Percentiles rank a stretch among this genome's conserved stretches.
phyloP scores from a whole-genome alignment of 2,329 filamentous ascomycete genomes.

The Fusarium miscanthi region DNA sequence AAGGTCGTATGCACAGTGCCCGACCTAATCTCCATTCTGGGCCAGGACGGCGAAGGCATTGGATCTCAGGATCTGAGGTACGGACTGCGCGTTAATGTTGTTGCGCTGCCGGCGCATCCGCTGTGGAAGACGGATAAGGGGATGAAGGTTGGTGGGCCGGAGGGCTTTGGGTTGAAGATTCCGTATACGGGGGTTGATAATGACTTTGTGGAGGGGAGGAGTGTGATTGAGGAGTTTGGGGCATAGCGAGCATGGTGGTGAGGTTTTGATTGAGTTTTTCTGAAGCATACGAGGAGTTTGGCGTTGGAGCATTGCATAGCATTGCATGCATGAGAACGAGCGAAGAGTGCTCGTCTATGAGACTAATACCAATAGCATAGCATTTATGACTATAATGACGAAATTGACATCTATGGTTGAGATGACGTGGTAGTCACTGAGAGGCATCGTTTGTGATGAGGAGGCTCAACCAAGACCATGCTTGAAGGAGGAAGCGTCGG shows the following conservation, averaged over 20 bases:
- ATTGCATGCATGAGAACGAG: not conserved
- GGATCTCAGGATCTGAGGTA: slow-evolving; percentile 63
- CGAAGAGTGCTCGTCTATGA: not conserved
- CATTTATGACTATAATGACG: not conserved
- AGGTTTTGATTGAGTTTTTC: not conserved
- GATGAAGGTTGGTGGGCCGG: slow-evolving; percentile 49
- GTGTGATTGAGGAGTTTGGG: slow-evolving; percentile 63
- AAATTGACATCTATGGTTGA: not conserved
- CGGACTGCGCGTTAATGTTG: slow-evolving; percentile 61
- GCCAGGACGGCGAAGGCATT: slow-evolving; percentile 60
- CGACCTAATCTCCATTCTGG: slow-evolving; percentile 52
- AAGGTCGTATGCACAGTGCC: slow-evolving; percentile 52
- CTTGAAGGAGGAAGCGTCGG: not conserved
- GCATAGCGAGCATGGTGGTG: slow-evolving; percentile 4
- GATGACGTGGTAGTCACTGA: accelerated
- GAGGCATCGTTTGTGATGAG: not conserved
- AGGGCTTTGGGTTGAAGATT: slow-evolving; percentile 50
- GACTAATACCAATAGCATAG: not conserved
- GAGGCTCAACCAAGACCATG: not conserved
- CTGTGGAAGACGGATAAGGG: slow-evolving; percentile 58
- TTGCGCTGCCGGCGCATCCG: slow-evolving; percentile 61
- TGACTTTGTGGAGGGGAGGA: slow-evolving; percentile 58
- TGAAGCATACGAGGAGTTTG: not conserved
- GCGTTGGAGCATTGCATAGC: not conserved
- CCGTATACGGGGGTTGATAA: slow-evolving; percentile 45